Conservation (phyloP, 2,329 filamentous ascomycete species). For the Onygenales sp. region DNA sequence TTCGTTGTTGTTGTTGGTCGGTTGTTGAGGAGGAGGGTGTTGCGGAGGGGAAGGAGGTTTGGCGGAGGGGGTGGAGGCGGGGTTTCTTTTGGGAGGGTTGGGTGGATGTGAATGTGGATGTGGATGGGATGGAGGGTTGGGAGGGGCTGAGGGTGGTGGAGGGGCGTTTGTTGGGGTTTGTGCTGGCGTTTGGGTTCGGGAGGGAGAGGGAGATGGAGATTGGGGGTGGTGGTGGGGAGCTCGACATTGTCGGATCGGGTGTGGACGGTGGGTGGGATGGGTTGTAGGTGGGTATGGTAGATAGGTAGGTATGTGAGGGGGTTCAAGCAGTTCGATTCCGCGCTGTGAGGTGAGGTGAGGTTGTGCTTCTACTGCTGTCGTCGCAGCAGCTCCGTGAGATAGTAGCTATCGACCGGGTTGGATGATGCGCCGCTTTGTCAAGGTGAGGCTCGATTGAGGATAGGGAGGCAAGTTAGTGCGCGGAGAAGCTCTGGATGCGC, state of each 20-base stretch:
- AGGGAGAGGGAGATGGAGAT: slow-evolving; percentile 5
- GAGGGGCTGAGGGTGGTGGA: slow-evolving; percentile 3
- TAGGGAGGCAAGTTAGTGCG: too few relatives aligned
- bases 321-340: too few relatives aligned
- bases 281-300: too few relatives aligned
- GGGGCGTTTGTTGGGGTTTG: slow-evolving; percentile 11
- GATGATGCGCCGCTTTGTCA: too few relatives aligned
- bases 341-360: too few relatives aligned
- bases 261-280: not conserved
- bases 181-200: slow-evolving; percentile 7
- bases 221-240: slow-evolving; percentile 9
- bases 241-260: slow-evolving; percentile 3
- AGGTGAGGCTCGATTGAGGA: too few relatives aligned
- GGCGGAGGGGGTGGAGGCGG: slow-evolving; percentile 38
- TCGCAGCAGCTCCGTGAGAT: too few relatives aligned
- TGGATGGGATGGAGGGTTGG: not conserved
- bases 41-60: slow-evolving; percentile 35
- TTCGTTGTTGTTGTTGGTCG: slow-evolving; percentile 7
- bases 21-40: slow-evolving; percentile 16
- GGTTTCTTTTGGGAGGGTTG: slow-evolving; percentile 17
- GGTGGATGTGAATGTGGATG: slow-evolving; percentile 7
- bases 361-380: too few relatives aligned
- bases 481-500: too few relatives aligned
- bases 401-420: too few relatives aligned
- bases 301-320: too few relatives aligned